These are phyloP conservation scores for Myriosclerotinia curreyana DNA, from an alignment of 2,329 filamentous ascomycete species.

Conservation along the genomic window DNA sequence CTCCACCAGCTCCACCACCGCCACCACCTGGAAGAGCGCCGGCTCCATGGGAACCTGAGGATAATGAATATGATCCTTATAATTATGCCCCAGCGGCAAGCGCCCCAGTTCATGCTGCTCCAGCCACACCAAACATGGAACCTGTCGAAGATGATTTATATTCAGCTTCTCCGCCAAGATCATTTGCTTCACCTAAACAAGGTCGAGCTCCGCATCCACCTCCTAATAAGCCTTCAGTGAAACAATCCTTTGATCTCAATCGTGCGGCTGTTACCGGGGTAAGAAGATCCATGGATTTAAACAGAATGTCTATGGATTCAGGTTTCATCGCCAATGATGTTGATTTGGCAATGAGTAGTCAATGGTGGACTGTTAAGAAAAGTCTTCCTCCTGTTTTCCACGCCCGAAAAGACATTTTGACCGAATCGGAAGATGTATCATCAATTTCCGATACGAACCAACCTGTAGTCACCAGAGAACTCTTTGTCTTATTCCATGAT, in stretches of 20 bases:
- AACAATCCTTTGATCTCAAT: conserved; percentile 64
- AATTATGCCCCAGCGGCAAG: conserved; percentile 45
- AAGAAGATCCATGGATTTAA: conserved; percentile 63
- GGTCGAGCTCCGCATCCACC: conserved; percentile 47
- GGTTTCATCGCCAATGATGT: conserved; percentile 86
- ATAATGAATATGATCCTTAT: conserved; percentile 70
- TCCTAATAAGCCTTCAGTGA: conserved; percentile 42
- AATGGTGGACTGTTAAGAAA: conserved; percentile 86
- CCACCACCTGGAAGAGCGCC: conserved; percentile 40
- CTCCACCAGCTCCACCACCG: conserved; percentile 57
- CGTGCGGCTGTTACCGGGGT: conserved; percentile 45
- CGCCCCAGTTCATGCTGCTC: conserved; percentile 22
- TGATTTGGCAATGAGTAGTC: conserved; percentile 68
- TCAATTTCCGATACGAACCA: conserved; percentile 67
- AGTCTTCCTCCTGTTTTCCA: conserved; percentile 79
- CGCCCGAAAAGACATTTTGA: conserved; percentile 76
- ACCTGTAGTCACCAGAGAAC: conserved; percentile 69
- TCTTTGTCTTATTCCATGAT: conserved; percentile 89
- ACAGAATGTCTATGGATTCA: conserved; percentile 70
- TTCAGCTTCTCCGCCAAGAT: conserved; percentile 39
- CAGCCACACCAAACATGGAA: conserved; percentile 30
- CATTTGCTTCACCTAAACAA: conserved; percentile 37
- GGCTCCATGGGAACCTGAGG: conserved; percentile 56
- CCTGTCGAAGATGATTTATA: conserved; percentile 38
- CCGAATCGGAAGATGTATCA: conserved; percentile 75